phyloP scores from a whole-genome alignment of 1,284 basidiomycete species.

The Malassezia globosa region DNA sequence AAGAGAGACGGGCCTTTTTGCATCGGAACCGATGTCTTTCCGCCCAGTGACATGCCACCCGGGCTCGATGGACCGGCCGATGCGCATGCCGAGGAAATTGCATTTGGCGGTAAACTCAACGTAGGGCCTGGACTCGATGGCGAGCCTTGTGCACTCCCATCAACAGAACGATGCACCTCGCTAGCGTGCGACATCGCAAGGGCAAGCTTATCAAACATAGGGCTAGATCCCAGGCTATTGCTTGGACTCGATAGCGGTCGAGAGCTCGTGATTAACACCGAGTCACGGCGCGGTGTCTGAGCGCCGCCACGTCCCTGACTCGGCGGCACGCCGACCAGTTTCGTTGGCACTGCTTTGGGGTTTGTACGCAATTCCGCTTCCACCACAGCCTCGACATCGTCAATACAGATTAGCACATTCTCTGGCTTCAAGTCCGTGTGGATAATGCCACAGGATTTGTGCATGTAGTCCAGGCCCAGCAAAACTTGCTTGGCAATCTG shows the following conservation, averaged over 20 bases:
- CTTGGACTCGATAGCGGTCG: conserved; percentile 74
- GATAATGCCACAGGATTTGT: conserved; percentile 86
- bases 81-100: neutral
- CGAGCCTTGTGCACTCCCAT: neutral
- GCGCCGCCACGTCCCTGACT: conserved; percentile 90
- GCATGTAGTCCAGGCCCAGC: conserved; percentile 92
- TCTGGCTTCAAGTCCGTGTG: conserved; percentile 80
- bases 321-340: conserved; percentile 86
- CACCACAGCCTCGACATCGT: conserved; percentile 90
- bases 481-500: conserved; percentile 96
- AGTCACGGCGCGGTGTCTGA: conserved; percentile 83
- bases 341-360: conserved; percentile 57
- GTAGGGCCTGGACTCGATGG: conserved; percentile 39
- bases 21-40: conserved; percentile 49
- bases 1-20: conserved; percentile 60
- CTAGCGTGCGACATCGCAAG: conserved; percentile 72
- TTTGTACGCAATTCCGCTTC: conserved; percentile 64
- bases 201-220: conserved; percentile 78
- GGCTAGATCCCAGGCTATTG: conserved; percentile 62
- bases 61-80: neutral
- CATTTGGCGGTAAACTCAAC: conserved; percentile 9
- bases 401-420: conserved; percentile 93
- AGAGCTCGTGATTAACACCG: conserved; percentile 78
- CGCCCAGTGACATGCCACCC: conserved; percentile 49
- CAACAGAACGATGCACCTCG: conserved; percentile 10